These are phyloP conservation scores for Metschnikowia lunata DNA, from an alignment of 805 yeast species.

Conservation along the genomic window DNA sequence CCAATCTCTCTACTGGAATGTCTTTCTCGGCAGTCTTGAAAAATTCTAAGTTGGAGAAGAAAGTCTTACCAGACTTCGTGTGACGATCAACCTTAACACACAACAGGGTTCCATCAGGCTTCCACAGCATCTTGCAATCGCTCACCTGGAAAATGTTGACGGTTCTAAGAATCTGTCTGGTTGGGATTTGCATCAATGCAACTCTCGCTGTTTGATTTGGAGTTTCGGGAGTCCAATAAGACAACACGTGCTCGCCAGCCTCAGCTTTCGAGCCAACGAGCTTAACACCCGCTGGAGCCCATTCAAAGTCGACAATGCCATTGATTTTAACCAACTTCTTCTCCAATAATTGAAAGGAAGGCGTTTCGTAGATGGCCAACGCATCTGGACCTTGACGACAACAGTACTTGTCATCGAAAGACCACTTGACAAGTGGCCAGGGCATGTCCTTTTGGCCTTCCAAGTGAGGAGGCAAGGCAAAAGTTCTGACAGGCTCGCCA, in stretches of 20 bases:
- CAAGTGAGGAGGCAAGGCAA: slow-evolving; percentile 78
- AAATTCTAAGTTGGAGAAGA: slow-evolving; percentile 87
- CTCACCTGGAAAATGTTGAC: slow-evolving; percentile 92
- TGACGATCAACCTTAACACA: slow-evolving; percentile 97
- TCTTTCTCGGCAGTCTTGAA: slow-evolving; percentile 84
- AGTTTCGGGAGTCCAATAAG: slow-evolving; percentile 97
- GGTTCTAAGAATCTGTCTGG: slow-evolving; percentile 79
- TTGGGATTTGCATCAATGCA: slow-evolving; percentile 80
- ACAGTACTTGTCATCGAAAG: slow-evolving; percentile 84
- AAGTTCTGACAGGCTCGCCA: slow-evolving; percentile 80
- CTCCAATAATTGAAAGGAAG: slow-evolving; percentile 75
- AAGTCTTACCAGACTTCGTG: slow-evolving; percentile 89
- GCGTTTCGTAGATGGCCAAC: slow-evolving; percentile 81
- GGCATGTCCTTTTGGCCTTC: slow-evolving; percentile 66
- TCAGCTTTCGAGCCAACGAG: slow-evolving; percentile 52
- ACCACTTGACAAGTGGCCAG: slow-evolving; percentile 98
- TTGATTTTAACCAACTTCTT: slow-evolving; percentile 80
- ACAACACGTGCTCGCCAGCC: slow-evolving; percentile 61
- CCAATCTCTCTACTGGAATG: slow-evolving; percentile 91
- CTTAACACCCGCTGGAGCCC: slow-evolving; percentile 85
- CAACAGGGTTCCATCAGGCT: slow-evolving; percentile 72
- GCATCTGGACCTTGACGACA: slow-evolving; percentile 95
- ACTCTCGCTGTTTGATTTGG: slow-evolving; percentile 93
- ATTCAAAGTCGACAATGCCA: slow-evolving; percentile 86
- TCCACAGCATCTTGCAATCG: slow-evolving; percentile 92